Conservation (phyloP, 768 basidiomycete genomes). For the Hericium rajendrae region DNA sequence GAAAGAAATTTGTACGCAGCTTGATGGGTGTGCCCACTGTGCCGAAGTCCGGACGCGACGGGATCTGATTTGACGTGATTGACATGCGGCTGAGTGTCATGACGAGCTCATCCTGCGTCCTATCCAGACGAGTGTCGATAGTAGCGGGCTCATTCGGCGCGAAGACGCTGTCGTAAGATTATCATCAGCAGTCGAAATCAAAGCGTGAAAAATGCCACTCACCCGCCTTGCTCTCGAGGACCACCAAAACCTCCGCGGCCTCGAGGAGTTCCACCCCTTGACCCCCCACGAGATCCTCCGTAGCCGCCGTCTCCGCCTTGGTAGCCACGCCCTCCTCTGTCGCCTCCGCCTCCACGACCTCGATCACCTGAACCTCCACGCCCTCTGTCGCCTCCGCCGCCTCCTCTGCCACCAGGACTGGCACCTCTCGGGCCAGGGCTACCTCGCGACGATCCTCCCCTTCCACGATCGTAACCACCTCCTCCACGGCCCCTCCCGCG, state of each 20-base stretch:
- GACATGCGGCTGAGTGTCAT: conserved; percentile 22
- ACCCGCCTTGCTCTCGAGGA: conserved; percentile 34
- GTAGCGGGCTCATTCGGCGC: conserved; percentile 30
- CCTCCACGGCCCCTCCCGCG: conserved; percentile 16
- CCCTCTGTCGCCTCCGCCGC: conserved; percentile 8
- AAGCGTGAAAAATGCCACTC: conserved; percentile 11
- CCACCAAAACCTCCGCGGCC: conserved; percentile 18
- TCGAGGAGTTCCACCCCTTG: conserved; percentile 1
- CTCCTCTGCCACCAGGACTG: conserved; percentile 14
- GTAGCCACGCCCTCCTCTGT: conserved; percentile 6
- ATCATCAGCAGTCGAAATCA: neutral
- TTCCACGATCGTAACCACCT: conserved; percentile 9
- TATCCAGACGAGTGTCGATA: conserved; percentile 43
- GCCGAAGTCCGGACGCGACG: conserved; percentile 40
- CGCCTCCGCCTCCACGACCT: conserved; percentile 9
- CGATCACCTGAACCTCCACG: conserved; percentile 9
- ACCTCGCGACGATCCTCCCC: conserved; percentile 12
- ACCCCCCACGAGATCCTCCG: conserved; percentile 19
- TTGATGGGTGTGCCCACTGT: conserved; percentile 33
- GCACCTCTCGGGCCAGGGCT: conserved; percentile 16
- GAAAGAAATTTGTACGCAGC: conserved; percentile 45
- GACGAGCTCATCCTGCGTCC: conserved; percentile 36
- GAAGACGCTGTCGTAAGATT: conserved; percentile 27
- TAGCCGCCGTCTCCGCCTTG: conserved; percentile 5
- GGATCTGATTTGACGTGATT: conserved; percentile 26